These are phyloP conservation scores for Xylaria sp. DNA, from an alignment of 2,329 filamentous ascomycete species.

Conservation along the genomic window DNA sequence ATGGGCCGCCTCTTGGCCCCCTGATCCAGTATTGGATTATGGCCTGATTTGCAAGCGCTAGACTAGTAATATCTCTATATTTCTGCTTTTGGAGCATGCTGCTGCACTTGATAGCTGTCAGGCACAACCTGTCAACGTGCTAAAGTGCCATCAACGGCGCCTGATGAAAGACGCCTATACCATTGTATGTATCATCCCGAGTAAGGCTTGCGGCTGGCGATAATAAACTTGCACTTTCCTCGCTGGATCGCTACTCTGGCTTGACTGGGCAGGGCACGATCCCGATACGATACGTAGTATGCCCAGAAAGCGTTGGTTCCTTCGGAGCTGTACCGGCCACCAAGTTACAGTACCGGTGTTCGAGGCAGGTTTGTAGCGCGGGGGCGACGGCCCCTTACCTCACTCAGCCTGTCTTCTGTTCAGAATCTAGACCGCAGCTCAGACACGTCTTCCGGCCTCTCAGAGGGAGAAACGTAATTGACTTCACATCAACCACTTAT, in stretches of 20 bases:
- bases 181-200: constrained; percentile 28
- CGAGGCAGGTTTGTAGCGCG: constrained; percentile 16
- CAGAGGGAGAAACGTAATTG: neutral
- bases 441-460: constrained; percentile 27
- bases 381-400: constrained; percentile 19
- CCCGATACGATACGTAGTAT: constrained; percentile 7
- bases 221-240: constrained; percentile 17
- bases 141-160: constrained; percentile 29
- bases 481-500: constrained; percentile 1
- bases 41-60: constrained; percentile 31
- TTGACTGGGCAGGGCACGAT: constrained; percentile 17
- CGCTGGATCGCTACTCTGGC: constrained; percentile 19
- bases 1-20: constrained; percentile 33
- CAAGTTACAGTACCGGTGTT: constrained; percentile 3
- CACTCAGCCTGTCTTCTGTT: constrained; percentile 6
- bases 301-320: neutral
- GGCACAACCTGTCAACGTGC: constrained; percentile 29
- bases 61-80: constrained; percentile 21
- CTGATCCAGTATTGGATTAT: constrained; percentile 27
- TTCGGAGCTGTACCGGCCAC: neutral
- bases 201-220: constrained; percentile 31
- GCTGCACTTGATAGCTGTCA: constrained; percentile 27
- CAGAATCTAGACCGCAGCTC: constrained; percentile 16
- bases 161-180: constrained; percentile 21
- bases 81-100: constrained; percentile 18